Evolutionary conservation across 306 rosid genomes (phyloP), one percentile per base, ranked within the genome.

Genomic region (Quercus glauca): DNA sequence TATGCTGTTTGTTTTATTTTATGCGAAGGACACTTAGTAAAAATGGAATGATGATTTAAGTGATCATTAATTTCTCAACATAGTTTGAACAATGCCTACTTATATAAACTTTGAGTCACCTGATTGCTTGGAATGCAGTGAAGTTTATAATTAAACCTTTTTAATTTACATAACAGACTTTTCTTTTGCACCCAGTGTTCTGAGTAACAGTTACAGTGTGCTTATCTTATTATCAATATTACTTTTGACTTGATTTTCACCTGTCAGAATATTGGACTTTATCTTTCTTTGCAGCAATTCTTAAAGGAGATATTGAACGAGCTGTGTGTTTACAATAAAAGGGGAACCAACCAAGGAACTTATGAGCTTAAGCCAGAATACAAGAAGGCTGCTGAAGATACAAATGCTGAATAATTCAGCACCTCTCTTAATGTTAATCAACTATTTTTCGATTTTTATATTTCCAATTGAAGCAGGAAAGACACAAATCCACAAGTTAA

Each of bases 321-420:
- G 81, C 89, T 95, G 43, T 95, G 99, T 31, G 89, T 95, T 17
- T 95, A 95, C 96, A 95, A 95, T 83, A 95, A 95, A 89, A 88
- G 99, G 80, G 99, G 99, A 73, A 90, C 97, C 63, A 91, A 96
- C 87, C 99, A 96, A 82, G 99, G 99, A 88, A 96, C 99, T 3
- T 96, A 96, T 17, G 99, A 96, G 91, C 94, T 96, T 78, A 96
- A 96, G 92, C 98, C 98, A 1, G 99, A 96, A 78, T 96, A 93
- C 92, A 96, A 90, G 96, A 93, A 93, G 81, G 86, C 98, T 57
- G 99, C 81, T 20, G 98, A 96, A 80, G 97, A 93, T 13, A 70
- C 90, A 21, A 77, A 25, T 61, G 97, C 89, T 15, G 99, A 90
- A 64, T 93, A 86, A 87, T 59, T 56, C 56, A 57, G 71, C 5